Base-by-base conservation (phyloP, 1,139 yeast genomes). In the Ashbya aceris region DNA sequence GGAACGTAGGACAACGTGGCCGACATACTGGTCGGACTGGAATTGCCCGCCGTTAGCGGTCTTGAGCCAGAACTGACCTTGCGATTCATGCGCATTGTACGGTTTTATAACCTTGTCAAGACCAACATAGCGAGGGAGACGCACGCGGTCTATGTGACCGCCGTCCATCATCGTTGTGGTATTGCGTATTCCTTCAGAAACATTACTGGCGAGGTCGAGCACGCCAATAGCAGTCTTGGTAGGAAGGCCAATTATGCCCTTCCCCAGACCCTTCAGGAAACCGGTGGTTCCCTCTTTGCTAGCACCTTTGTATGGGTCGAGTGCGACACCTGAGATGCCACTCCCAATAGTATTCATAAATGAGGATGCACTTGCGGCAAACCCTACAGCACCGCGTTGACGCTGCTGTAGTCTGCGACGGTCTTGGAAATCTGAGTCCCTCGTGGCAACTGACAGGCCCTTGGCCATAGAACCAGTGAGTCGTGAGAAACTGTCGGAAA, bases 171-270 rank as follows among this genome's bases (percentile, higher is more conserved):
- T 91, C 0, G 96, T 85, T 0, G 99, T 86, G 0, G 97, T 85
- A 59, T 83, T 87, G 46, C 91, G 74, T 39, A 93, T 89, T 20
- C 97, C 97, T 60, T 89, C 97, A 65, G 95, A 81, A 27, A 91
- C 80, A 63, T 86, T 89, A 38, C 86, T 83, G 0, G 98, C 96
- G 50, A 93, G 70, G 59, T 93, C 99, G 55, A 93, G 82, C 29
- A 91, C 62, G 7, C 99, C 99, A 55, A 91, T 87, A 0, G 96
- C 96, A 0, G 98, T 86, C 64, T 93, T 93, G 0, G 98, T 87
- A 0, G 98, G 98, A 32, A 93, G 67, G 0, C 98, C 98, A 43
- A 93, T 77, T 17, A 93, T 60, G n/a, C 98, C 98, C 55, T 82
- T 84, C 7, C 98, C 98, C 8, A 93, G 61, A 0, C 99, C 98